Conservation (phyloP, 768 basidiomycete genomes). For the Pleurotus tuoliensis region DNA sequence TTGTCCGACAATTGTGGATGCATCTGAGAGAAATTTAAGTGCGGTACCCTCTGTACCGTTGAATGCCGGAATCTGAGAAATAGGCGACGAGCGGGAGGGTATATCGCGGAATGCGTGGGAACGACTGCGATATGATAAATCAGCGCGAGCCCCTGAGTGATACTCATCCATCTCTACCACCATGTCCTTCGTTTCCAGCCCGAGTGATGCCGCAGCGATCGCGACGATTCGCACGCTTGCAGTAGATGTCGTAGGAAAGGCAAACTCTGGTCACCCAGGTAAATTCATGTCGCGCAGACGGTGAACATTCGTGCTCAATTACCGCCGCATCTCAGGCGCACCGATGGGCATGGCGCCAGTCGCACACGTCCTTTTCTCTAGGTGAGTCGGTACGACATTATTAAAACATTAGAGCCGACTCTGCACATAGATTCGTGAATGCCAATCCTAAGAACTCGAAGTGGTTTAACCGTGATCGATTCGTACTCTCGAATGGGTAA, state of each 20-base stretch:
- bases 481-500: conserved; percentile 93
- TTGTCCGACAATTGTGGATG: conserved; percentile 73
- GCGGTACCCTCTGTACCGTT: conserved; percentile 4
- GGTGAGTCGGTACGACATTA: conserved; percentile 33
- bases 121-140: conserved; percentile 5
- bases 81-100: neutral
- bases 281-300: neutral
- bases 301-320: neutral
- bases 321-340: conserved; percentile 54
- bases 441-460: conserved; percentile 86
- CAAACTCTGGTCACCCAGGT: conserved; percentile 95
- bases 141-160: conserved; percentile 9
- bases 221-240: conserved; percentile 76
- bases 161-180: conserved; percentile 20
- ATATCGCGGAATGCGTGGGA: conserved; percentile 3
- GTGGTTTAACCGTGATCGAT: conserved; percentile 97
- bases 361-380: conserved; percentile 76
- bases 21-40: conserved; percentile 32
- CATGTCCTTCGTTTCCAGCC: conserved; percentile 40
- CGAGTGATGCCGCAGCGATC: conserved; percentile 54
- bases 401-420: neutral
- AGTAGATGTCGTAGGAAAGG: conserved; percentile 74
- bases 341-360: conserved; percentile 92
- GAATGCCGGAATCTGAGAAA: neutral
- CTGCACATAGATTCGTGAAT: conserved; percentile 64